phyloP scores from a whole-genome alignment of 306 rosid species.

The Prunus campanulata region DNA sequence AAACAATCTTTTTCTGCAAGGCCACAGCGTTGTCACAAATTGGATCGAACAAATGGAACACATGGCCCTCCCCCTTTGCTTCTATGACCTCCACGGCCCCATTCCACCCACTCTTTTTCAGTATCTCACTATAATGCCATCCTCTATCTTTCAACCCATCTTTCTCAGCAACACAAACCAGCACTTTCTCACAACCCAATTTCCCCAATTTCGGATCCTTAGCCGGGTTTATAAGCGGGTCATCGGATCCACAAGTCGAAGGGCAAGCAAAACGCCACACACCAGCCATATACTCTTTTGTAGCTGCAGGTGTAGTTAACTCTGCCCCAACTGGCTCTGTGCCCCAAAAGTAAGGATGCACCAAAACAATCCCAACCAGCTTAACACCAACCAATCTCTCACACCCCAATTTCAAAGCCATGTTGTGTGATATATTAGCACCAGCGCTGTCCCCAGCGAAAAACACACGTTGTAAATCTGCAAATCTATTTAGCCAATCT shows the following conservation, averaged over 20 bases:
- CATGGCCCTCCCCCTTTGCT: constrained; percentile 32
- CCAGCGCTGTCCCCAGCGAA: not conserved
- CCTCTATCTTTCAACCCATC: constrained; percentile 37
- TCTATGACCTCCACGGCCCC: constrained; percentile 23
- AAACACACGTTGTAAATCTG: too few species aligned
- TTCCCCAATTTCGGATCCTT: constrained; percentile 36
- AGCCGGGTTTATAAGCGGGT: constrained; percentile 30
- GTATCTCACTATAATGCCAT: constrained; percentile 23
- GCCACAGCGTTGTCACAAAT: not conserved
- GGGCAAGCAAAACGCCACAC: constrained; percentile 12
- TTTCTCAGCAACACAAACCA: constrained; percentile 40
- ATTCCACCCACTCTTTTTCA: constrained; percentile 44
- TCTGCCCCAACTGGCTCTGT: not conserved
- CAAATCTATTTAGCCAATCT: too few species aligned
- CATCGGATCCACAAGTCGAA: constrained; percentile 19
- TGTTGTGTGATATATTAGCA: constrained; percentile 10
- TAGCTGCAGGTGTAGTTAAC: not conserved
- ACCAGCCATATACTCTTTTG: not conserved
- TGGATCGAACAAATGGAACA: constrained; percentile 30
- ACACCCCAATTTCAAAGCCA: not conserved
- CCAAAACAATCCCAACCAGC: constrained; percentile 39
- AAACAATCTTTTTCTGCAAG: not conserved
- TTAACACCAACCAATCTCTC: constrained; percentile 19
- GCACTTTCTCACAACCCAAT: constrained; percentile 28
- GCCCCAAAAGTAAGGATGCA: constrained; percentile 14